These are phyloP conservation scores for Isatis tinctoria DNA, from an alignment of 345 rosid species.

Conservation along the genomic window DNA sequence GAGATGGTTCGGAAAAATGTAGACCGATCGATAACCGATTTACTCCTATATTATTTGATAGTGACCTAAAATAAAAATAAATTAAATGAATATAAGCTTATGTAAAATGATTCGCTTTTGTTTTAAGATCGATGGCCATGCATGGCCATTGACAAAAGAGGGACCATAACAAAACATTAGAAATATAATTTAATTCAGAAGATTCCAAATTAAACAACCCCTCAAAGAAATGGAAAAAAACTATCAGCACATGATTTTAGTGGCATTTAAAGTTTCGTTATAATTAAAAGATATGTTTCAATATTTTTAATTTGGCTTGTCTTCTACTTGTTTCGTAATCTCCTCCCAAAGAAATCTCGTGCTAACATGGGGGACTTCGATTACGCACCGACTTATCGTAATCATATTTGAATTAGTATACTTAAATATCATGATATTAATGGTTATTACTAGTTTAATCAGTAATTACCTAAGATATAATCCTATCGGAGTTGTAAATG, in stretches of 20 bases:
- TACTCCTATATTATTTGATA: not conserved
- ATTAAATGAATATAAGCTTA: not conserved
- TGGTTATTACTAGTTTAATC: not conserved
- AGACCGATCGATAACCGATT: not conserved
- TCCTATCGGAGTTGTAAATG: not conserved
- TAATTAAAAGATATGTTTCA: not conserved
- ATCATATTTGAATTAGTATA: not conserved
- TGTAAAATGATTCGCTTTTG: not conserved
- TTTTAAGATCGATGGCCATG: not conserved
- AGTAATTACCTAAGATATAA: not conserved
- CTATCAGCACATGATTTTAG: constrained; percentile 22
- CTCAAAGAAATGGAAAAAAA: not conserved
- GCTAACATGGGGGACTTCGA: constrained; percentile 30
- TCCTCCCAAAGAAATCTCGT: constrained; percentile 33
- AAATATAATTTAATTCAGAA: not conserved
- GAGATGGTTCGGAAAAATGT: not conserved
- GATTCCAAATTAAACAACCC: not conserved
- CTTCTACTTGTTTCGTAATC: constrained; percentile 31
- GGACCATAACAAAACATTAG: not conserved
- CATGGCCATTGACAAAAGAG: not conserved
- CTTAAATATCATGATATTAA: not conserved
- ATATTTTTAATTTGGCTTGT: constrained; percentile 14
- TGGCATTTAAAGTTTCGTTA: constrained; percentile 4
- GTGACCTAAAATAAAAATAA: not conserved
- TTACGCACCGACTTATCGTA: constrained; percentile 25